Conservation (phyloP, 2,329 filamentous ascomycete species). For the Diplodia intermedia region DNA sequence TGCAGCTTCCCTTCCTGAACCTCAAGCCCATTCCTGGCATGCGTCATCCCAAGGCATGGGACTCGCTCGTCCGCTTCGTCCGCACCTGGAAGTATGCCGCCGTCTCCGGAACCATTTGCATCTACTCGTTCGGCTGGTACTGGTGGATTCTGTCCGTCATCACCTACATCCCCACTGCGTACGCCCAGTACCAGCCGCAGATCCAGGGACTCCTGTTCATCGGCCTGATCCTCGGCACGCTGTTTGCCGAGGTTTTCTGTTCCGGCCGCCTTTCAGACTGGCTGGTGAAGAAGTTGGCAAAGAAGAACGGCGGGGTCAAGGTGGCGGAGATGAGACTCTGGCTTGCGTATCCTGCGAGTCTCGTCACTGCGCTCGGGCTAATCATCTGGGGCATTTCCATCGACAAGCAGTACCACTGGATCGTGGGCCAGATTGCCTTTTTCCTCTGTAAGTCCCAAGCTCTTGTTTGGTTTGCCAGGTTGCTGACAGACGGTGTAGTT, state of each 20-base stretch:
- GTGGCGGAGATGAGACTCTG: conserved; percentile 64
- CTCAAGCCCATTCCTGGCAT: conserved; percentile 58
- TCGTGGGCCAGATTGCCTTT: conserved; percentile 63
- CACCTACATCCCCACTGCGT: conserved; percentile 61
- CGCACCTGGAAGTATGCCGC: conserved; percentile 57
- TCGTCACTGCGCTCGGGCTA: conserved; percentile 57
- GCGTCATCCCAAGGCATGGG: conserved; percentile 58
- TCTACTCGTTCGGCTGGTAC: conserved; percentile 63
- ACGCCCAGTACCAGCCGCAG: conserved; percentile 55
- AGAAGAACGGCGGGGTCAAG: conserved; percentile 52
- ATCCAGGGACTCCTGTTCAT: conserved; percentile 62
- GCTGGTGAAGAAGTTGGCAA: conserved; percentile 56
- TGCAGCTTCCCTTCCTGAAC: conserved; percentile 55
- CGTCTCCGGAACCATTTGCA: conserved; percentile 55
- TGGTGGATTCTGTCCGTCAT: conserved; percentile 64
- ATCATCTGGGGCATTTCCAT: conserved; percentile 64
- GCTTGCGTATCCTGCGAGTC: conserved; percentile 61
- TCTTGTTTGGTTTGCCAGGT: neutral
- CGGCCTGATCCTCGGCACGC: conserved; percentile 61
- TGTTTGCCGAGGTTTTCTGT: conserved; percentile 59
- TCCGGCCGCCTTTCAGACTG: conserved; percentile 62
- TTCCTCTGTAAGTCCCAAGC: conserved; percentile 57
- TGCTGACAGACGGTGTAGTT: conserved; percentile 44
- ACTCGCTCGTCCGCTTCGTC: conserved; percentile 55
- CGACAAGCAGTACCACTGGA: conserved; percentile 62